Conservation (phyloP, 208 protist species). For the Acanthamoeba sp. region DNA sequence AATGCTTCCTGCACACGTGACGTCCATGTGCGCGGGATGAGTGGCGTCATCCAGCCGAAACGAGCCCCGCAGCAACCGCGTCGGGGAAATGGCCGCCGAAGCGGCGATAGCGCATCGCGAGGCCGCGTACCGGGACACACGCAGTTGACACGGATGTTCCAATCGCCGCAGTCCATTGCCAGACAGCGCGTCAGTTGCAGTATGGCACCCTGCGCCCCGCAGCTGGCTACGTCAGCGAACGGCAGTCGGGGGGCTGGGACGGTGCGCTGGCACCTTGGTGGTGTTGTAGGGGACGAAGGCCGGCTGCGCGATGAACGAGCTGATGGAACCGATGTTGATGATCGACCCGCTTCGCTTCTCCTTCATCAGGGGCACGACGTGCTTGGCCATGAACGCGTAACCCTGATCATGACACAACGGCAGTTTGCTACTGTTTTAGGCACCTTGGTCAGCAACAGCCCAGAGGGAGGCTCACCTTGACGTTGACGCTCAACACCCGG, state of each 20-base stretch:
- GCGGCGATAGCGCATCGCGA: no score
- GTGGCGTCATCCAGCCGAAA: no score
- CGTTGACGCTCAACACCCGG: background rate
- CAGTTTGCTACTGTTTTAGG: background rate
- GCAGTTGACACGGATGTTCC: conserved; percentile 41
- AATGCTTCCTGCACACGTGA: background rate
- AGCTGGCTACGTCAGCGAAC: background rate
- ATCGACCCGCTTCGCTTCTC: background rate
- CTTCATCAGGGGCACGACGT: conserved; percentile 43
- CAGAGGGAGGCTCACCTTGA: background rate
- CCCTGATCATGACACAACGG: background rate
- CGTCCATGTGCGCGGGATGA: background rate
- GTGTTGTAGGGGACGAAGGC: conserved; percentile 63
- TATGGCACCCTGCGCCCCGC: background rate
- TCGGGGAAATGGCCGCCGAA: no score
- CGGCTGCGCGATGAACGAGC: conserved; percentile 45
- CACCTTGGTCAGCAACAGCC: background rate
- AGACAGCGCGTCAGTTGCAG: conserved; percentile 37
- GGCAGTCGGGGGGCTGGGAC: no score
- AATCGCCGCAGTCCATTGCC: background rate
- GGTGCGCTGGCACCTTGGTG: background rate
- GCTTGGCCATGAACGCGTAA: conserved; percentile 17
- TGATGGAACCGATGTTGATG: conserved; percentile 48
- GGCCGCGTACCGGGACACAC: conserved; percentile 11
- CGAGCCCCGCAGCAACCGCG: no score